Evolutionary conservation across 2,329 filamentous ascomycete genomes (phyloP), one percentile per base, ranked within the genome.

Genomic region (Botrytis galanthina): DNA sequence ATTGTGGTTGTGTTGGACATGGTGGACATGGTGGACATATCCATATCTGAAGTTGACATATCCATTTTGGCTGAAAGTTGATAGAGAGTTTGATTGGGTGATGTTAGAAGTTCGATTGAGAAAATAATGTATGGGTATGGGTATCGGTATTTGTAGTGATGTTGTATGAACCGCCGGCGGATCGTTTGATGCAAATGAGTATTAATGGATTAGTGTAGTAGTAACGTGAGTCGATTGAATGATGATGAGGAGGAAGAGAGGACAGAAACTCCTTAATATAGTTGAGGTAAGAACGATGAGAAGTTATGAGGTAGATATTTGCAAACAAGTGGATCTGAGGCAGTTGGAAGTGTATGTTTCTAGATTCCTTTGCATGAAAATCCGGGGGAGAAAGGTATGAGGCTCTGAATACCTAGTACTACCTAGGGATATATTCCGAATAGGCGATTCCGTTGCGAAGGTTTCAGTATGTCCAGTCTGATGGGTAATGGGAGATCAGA

Each of bases 1-100:
- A 83, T 83, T 1, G 89, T 91, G 75, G 81, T 83, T 61, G 87
- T 87, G 64, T 84, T 83, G 75, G 86, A 81, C 32, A 74, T 64
- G 32, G 51, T 73, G 35, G 68, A 61, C 42, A 35, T 59, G 42
- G 54, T 73, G 3, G 75, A 72, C 72, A 75, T 74, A 37, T 68
- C 74, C 71, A 73, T 76, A 37, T 66, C 48, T 54, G 64, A 67
- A n/a, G 46, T 64, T 54, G 57, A 37, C 73, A 75, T 76, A 48
- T 76, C 72, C 73, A 76, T 76, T 29, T 39, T 70, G 63, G 69
- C 8, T 37, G 62, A 72, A 39, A 32, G 35, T 62, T 64, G 39
- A 16, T 51, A n/a, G 32, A n/a, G 29, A 26, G 54, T 73, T 67
- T 63, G 59, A 60, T 71, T 29, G 54, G 70, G 39, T 60, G 39